These are phyloP conservation scores for Scedosporium aurantiacum DNA, from an alignment of 2,329 filamentous ascomycete genomes.

Conservation along the genomic window DNA sequence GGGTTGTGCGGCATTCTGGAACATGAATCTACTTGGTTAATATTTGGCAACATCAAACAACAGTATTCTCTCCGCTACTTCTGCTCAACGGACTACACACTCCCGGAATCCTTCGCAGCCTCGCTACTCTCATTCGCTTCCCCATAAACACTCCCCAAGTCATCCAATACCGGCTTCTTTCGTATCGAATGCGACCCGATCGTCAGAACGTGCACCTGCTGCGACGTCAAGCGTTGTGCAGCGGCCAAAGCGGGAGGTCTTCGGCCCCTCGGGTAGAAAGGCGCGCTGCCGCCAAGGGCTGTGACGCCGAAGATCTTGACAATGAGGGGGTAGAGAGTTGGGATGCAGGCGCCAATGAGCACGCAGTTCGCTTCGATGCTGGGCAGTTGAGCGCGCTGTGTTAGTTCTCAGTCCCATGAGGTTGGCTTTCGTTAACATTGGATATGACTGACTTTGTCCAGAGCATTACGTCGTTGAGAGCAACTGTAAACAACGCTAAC, in stretches of 20 bases:
- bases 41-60: too few species aligned
- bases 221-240: not conserved
- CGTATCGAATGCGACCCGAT: not conserved
- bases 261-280: not conserved
- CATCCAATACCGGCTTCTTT: not conserved
- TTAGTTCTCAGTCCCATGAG: not conserved
- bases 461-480: not conserved
- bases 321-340: slow-evolving; percentile 3
- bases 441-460: slow-evolving; percentile 4
- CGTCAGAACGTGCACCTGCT: not conserved
- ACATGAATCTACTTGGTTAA: too few species aligned
- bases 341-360: slow-evolving; percentile 6
- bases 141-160: not conserved
- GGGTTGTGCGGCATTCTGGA: too few species aligned
- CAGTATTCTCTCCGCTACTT: too few species aligned
- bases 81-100: not conserved
- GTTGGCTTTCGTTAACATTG: not conserved
- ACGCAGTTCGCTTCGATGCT: slow-evolving; percentile 6
- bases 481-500: not conserved
- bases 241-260: not conserved
- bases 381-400: not conserved
- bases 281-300: not conserved
- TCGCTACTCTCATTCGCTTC: not conserved
- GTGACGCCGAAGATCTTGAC: not conserved
- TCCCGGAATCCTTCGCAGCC: not conserved